Conservation (phyloP, 495 filamentous ascomycete genomes). For the Clavariopsis aquatica region DNA sequence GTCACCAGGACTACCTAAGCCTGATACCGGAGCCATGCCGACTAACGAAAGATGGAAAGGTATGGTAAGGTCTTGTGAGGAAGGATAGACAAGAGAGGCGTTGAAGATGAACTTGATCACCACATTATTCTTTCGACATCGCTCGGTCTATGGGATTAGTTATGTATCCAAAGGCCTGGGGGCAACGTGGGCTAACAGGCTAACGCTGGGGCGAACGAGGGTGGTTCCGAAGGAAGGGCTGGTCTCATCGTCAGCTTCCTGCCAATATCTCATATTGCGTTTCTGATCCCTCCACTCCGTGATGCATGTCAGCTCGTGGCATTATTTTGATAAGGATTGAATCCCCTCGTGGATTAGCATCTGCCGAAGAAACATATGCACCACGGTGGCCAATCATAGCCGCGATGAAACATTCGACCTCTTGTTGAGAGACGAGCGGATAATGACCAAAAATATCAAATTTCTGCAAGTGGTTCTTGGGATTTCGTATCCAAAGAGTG, state of each 20-base stretch:
- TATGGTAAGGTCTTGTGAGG: too few relatives aligned
- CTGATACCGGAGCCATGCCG: neutral
- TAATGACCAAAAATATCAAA: neutral
- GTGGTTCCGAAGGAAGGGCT: neutral
- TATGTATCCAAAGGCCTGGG: too few relatives aligned
- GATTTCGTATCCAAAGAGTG: neutral
- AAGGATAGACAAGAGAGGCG: too few relatives aligned
- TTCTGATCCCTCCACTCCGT: neutral
- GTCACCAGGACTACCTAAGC: neutral
- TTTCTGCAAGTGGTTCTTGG: neutral
- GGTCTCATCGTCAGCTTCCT: neutral
- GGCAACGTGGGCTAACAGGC: too few relatives aligned
- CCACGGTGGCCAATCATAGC: neutral
- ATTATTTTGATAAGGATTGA: too few relatives aligned
- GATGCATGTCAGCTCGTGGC: conserved; percentile 7
- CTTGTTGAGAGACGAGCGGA: neutral
- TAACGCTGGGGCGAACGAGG: neutral
- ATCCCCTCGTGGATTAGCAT: too few relatives aligned
- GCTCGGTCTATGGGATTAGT: too few relatives aligned
- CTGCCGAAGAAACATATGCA: neutral
- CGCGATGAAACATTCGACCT: neutral
- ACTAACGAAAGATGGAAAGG: neutral
- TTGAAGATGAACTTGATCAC: too few relatives aligned
- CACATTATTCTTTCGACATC: too few relatives aligned
- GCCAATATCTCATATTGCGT: neutral